These are phyloP conservation scores for Oryza rufipogon DNA, from an alignment of 176 grass and related monocot species.

Conservation along the genomic window DNA sequence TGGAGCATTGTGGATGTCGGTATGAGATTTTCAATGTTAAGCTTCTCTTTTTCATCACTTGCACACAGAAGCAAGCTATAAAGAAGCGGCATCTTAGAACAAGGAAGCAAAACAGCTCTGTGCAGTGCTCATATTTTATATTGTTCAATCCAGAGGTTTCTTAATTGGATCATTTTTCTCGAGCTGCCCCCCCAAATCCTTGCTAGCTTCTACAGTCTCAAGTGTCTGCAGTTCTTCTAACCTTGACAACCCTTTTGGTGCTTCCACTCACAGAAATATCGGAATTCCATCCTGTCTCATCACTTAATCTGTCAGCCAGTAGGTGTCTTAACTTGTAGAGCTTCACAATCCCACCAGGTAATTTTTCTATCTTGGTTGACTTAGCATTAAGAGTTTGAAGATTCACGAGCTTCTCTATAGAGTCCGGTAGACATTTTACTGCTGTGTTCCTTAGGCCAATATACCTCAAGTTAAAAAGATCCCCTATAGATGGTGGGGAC, in stretches of 20 bases:
- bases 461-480: slow-evolving; percentile 13
- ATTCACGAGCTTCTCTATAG: slow-evolving; percentile 12
- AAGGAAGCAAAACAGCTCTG: neutral
- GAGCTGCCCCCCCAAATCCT: neutral
- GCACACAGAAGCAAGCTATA: slow-evolving; percentile 10
- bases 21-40: neutral
- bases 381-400: slow-evolving; percentile 13
- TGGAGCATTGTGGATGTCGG: slow-evolving; percentile 4
- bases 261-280: neutral
- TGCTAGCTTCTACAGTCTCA: slow-evolving; percentile 11
- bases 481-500: neutral
- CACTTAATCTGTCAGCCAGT: neutral
- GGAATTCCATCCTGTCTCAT: neutral
- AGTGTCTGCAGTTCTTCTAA: slow-evolving; percentile 32
- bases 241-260: neutral
- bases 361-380: neutral
- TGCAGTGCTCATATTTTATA: neutral
- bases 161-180: slow-evolving; percentile 5
- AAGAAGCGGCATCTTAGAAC: slow-evolving; percentile 4
- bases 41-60: neutral
- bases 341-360: neutral
- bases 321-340: slow-evolving; percentile 14
- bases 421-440: slow-evolving; percentile 10
- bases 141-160: neutral
- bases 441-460: slow-evolving; percentile 16